Evolutionary conservation across 2,329 filamentous ascomycete species (phyloP), one percentile per base, ranked within the genome.

Genomic region (Onygenales sp.): DNA sequence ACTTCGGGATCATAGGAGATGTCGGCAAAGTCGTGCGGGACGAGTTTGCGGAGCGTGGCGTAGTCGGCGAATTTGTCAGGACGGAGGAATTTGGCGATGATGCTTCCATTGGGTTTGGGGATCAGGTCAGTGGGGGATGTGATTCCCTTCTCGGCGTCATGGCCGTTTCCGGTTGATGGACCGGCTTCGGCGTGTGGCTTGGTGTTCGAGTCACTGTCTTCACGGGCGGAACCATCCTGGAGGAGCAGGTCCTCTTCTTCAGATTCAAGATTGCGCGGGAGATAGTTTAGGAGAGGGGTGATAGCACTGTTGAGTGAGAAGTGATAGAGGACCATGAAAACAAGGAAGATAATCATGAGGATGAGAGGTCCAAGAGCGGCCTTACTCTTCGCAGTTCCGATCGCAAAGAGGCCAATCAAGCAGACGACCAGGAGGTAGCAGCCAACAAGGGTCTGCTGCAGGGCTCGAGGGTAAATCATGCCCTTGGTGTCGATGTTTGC

Each of bases 401-500:
- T 82, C 50, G 80, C 86, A 61, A 96, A 91, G 2, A 96, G 77
- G 49, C 90, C 91, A 59, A 95, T 85, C 65, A 96, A 76, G 68
- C 88, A 93, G 33, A 92, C 72, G 58, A 93, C 84, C 1, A 85
- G 82, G 37, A 96, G 77, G 67, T 97, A 96, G 49, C 94, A 75
- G 21, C 92, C 91, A 1, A 85, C 84, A 32, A 92, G 83, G 47
- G 94, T 81, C 54, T 96, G 91, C 67, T 94, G 85, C 50, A 97
- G 75, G 1, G 88, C 91, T n/a, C 85, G 85, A 1, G 88, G 86
- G 65, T 95, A 96, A 61, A 88, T 84, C 11, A 92, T 80, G 13
- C 92, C 91, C 64, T 94, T 88, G 39, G 88, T 95, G 65, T 96
- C 90, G 63, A 95, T 84, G 55, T 82, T 74, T 7, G 87, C 83